These are phyloP conservation scores for Populus simonii DNA, from an alignment of 345 rosid species.

Conservation along the genomic window DNA sequence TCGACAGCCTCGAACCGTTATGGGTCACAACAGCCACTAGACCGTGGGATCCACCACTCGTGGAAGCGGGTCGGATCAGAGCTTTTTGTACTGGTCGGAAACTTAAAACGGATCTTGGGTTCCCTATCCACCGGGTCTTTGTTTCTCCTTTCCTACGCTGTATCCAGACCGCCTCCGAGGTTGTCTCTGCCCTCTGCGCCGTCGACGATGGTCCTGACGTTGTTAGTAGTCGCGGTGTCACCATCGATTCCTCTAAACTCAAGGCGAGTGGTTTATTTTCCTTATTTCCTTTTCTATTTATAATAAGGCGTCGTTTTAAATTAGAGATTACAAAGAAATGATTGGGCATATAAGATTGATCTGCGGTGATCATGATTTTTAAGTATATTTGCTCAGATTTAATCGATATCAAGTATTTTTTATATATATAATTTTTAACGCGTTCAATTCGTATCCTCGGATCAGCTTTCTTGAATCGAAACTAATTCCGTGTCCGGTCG, in stretches of 20 bases:
- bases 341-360: not conserved
- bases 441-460: not conserved
- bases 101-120: slow-evolving; percentile 44
- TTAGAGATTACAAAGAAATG: not conserved
- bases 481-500: not conserved
- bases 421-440: not conserved
- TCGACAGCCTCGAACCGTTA: slow-evolving; percentile 54
- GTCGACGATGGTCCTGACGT: slow-evolving; percentile 28
- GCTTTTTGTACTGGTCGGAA: slow-evolving; percentile 48
- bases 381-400: not conserved
- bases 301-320: not conserved
- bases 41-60: slow-evolving; percentile 84
- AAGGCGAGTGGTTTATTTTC: slow-evolving; percentile 43
- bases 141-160: slow-evolving; percentile 89
- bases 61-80: slow-evolving; percentile 45
- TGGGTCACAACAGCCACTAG: slow-evolving; percentile 60
- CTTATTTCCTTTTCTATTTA: not conserved
- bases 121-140: slow-evolving; percentile 76
- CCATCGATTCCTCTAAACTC: slow-evolving; percentile 51
- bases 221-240: slow-evolving; percentile 25
- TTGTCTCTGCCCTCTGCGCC: slow-evolving; percentile 50
- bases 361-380: not conserved
- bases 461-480: not conserved
- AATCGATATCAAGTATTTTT: no score
- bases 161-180: slow-evolving; percentile 70